Conservation (phyloP, 2,329 filamentous ascomycete species). For the Sclerotinia trifoliorum region DNA sequence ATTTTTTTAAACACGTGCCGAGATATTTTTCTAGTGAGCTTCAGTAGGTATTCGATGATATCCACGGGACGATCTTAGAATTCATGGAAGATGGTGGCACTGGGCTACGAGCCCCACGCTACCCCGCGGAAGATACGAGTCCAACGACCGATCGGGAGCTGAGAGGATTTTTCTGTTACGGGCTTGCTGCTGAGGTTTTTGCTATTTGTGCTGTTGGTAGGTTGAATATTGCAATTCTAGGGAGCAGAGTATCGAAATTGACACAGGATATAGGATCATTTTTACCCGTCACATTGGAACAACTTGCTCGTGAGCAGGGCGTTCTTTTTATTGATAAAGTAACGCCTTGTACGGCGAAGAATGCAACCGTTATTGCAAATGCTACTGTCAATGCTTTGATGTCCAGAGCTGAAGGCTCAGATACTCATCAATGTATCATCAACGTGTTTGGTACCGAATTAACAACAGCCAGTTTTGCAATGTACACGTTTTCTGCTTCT, state of each 20-base stretch:
- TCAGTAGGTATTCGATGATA: not conserved
- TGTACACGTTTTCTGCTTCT: slow-evolving; percentile 95
- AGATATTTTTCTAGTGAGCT: not conserved
- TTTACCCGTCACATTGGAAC: slow-evolving; percentile 92
- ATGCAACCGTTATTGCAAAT: slow-evolving; percentile 24
- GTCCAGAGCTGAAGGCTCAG: slow-evolving; percentile 29
- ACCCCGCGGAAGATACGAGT: slow-evolving; percentile 78
- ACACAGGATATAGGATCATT: slow-evolving; percentile 67
- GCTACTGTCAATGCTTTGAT: slow-evolving; percentile 31
- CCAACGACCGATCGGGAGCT: slow-evolving; percentile 84
- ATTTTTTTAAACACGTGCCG: not conserved
- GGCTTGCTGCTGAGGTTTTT: slow-evolving; percentile 93
- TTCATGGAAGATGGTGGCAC: slow-evolving; percentile 31
- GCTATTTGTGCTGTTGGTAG: slow-evolving; percentile 82
- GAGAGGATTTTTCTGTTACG: slow-evolving; percentile 90
- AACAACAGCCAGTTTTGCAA: slow-evolving; percentile 94
- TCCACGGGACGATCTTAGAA: not conserved
- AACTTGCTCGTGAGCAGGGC: slow-evolving; percentile 87
- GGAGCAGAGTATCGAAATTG: not conserved
- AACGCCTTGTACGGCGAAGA: slow-evolving; percentile 65
- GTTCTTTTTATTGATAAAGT: slow-evolving; percentile 76
- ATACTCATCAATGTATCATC: slow-evolving; percentile 63
- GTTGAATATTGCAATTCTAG: slow-evolving; percentile 34
- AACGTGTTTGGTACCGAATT: slow-evolving; percentile 77
- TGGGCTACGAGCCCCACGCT: slow-evolving; percentile 48